A percentile compares a stretch with the other conserved stretches of the same genome.
Conservation (phyloP, 2,329 filamentous ascomycete genomes). For the Claviceps maximensis region DNA sequence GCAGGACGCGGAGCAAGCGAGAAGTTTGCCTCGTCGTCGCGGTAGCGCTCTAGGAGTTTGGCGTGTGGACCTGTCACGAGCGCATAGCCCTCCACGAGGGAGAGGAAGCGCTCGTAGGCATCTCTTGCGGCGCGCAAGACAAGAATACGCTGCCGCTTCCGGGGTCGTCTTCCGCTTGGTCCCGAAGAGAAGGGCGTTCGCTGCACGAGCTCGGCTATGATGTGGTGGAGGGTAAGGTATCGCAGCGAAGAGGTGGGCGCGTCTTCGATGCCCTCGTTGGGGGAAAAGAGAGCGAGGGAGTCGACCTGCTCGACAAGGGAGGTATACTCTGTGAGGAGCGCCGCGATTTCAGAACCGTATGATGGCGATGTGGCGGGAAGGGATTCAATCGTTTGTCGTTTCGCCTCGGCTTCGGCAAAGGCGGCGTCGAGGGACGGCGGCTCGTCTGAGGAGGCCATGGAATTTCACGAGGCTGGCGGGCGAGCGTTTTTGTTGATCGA, state of each 20-base stretch:
- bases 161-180: constrained; percentile 16
- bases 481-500: too few relatives aligned
- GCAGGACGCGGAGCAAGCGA: constrained; percentile 47
- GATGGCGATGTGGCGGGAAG: constrained; percentile 48
- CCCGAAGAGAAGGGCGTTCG: constrained; percentile 39
- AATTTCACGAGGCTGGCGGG: not conserved
- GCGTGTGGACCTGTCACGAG: constrained; percentile 53
- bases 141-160: constrained; percentile 39
- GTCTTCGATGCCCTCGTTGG: constrained; percentile 83
- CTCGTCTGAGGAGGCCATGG: constrained; percentile 24
- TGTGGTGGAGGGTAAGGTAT: constrained; percentile 67
- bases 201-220: constrained; percentile 67
- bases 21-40: constrained; percentile 59
- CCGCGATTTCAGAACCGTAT: constrained; percentile 54
- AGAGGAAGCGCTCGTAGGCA: constrained; percentile 67
- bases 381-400: constrained; percentile 45
- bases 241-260: constrained; percentile 72
- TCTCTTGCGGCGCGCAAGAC: constrained; percentile 51
- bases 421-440: constrained; percentile 36
- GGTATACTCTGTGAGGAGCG: constrained; percentile 58
- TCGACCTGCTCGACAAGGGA: constrained; percentile 57
- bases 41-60: constrained; percentile 59
- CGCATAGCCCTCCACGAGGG: constrained; percentile 64
- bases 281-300: constrained; percentile 70
- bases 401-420: constrained; percentile 36